A percentile compares a stretch with the other conserved stretches of the same genome.
These are phyloP conservation scores for Pleurotus tuoliensis DNA, from an alignment of 768 basidiomycete genomes.

Conservation along the genomic window DNA sequence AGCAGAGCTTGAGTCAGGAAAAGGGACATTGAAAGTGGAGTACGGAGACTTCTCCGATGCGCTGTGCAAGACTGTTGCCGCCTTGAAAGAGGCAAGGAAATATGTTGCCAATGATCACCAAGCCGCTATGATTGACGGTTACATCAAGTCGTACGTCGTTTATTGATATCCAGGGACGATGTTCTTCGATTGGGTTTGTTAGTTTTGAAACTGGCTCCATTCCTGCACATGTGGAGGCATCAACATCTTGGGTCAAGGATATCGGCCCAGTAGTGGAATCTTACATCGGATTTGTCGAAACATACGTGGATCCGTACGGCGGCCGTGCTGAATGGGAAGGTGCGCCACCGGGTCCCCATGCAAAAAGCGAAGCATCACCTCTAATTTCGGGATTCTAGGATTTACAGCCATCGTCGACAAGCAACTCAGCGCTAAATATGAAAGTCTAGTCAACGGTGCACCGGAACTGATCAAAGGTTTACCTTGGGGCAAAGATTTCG, in stretches of 20 bases:
- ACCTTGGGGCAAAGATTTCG: conserved; percentile 73
- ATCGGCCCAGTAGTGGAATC: conserved; percentile 84
- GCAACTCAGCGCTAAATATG: conserved; percentile 76
- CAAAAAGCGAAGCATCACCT: conserved; percentile 5
- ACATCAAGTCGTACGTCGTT: conserved; percentile 65
- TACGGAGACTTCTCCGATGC: conserved; percentile 71
- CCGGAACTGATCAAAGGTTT: conserved; percentile 75
- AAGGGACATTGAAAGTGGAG: conserved; percentile 56
- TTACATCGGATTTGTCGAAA: conserved; percentile 71
- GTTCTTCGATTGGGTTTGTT: conserved; percentile 4
- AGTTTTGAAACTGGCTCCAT: conserved; percentile 81
- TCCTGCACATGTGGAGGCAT: conserved; percentile 74
- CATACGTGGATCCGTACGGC: conserved; percentile 86
- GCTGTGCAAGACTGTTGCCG: conserved; percentile 49
- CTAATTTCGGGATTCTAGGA: conserved; percentile 36
- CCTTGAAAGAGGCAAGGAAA: conserved; percentile 62
- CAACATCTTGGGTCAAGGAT: conserved; percentile 82
- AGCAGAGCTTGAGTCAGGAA: conserved; percentile 35
- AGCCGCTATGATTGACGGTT: conserved; percentile 67
- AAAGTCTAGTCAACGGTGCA: conserved; percentile 69
- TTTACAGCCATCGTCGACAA: conserved; percentile 91
- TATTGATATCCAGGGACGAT: not conserved
- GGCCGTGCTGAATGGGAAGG: conserved; percentile 95
- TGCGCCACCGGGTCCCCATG: conserved; percentile 15
- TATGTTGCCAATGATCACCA: conserved; percentile 74